phyloP scores from a whole-genome alignment of 345 rosid species.

The Melaleuca quinquenervia region DNA sequence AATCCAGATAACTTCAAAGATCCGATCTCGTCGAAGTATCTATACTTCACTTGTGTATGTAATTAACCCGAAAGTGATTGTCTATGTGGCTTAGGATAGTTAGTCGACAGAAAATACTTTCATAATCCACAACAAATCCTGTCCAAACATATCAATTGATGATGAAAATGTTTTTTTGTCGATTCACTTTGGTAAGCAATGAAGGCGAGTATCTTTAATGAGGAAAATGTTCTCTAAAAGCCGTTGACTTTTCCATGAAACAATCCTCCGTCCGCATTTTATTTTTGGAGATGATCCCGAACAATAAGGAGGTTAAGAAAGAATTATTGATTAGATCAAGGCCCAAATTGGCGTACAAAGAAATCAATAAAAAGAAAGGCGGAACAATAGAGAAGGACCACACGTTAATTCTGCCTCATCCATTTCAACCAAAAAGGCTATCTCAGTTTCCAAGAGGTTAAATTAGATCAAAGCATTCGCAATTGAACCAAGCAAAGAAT shows the following conservation, averaged over 20 bases:
- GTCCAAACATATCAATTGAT: not conserved
- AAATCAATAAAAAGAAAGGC: not conserved
- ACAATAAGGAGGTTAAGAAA: not conserved
- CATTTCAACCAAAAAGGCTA: not conserved
- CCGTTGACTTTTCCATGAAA: too few species aligned
- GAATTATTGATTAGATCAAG: not conserved
- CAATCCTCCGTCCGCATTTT: too few species aligned
- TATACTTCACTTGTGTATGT: accelerated
- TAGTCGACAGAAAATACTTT: accelerated
- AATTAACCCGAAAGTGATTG: not conserved
- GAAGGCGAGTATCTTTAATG: not conserved
- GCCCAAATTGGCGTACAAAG: accelerated
- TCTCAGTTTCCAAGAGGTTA: not conserved
- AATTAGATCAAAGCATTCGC: not conserved
- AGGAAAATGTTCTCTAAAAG: not conserved
- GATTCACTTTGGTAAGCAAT: not conserved
- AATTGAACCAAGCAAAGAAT: not conserved
- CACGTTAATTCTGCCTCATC: too few species aligned
- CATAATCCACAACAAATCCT: not conserved
- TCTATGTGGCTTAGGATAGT: accelerated
- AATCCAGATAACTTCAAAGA: not conserved
- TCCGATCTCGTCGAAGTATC: not conserved
- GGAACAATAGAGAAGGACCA: too few species aligned
- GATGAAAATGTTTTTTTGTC: accelerated
- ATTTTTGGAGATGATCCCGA: too few species aligned